Evolutionary conservation across 129 eudicot species (phyloP), one percentile per base, ranked within the genome.

Genomic region (Flaveria robusta): DNA sequence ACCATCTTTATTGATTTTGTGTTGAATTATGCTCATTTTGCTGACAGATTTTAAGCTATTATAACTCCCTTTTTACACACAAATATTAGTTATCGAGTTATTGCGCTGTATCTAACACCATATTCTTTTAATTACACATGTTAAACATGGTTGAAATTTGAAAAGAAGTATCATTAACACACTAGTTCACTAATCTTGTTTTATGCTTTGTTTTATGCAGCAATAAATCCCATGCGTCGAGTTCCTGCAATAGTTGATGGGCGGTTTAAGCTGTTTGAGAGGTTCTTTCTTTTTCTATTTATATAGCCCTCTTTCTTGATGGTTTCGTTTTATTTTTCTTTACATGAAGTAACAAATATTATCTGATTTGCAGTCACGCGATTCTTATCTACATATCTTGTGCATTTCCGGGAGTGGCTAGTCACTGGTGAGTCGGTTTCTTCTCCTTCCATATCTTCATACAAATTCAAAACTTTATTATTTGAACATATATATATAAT

Each of bases 181-280:
- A 7, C 24, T 18, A 75, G 63, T 64, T 27, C 27, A 43, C 34
- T 63, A 27, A 15, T 66, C 74, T 52, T 64, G 73, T 20, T 77
- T n/a, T n/a, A n/a, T n/a, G n/a, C n/a, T n/a, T n/a, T n/a, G n/a
- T n/a, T n/a, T 63, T 74, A 62, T 72, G 62, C 85, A 92, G 96
- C 77, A 66, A 79, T 90, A n/a, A 92, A 90, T 77, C 96, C 94
- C 13, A 78, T 90, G 92, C 49, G 47, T 47, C 67, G 79, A 81
- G 85, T 92, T 37, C 98, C 98, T 2, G 94, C 96, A n/a, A 83
- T 92, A 65, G 88, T 81, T 46, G 81, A 92, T 83, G 98, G 91
- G 29, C 77, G 69, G 12, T 88, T 92, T 79, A 88, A 83, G 83
- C 92, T 92, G 42, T 90, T 83, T 78, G 98, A 92, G 76, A 92